A percentile compares a stretch with the other conserved stretches of the same genome.
These are phyloP conservation scores for Cochlearia excelsa DNA, from an alignment of 345 rosid species.

Conservation along the genomic window DNA sequence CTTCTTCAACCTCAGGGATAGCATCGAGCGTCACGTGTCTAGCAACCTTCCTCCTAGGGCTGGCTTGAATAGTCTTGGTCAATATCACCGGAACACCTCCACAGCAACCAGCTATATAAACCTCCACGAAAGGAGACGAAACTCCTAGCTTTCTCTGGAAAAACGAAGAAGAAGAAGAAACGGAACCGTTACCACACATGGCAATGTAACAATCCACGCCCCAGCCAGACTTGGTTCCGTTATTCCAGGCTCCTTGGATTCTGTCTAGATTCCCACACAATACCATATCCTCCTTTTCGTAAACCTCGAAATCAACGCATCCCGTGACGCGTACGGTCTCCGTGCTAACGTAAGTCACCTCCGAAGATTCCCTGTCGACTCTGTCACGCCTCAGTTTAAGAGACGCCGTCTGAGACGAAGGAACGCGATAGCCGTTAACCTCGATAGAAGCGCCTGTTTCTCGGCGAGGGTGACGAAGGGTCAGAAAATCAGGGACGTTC, in stretches of 20 bases:
- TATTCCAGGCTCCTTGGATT: constrained; percentile 60
- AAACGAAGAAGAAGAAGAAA: constrained; percentile 56
- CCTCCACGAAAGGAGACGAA: constrained; percentile 73
- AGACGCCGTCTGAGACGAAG: constrained; percentile 56
- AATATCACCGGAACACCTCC: constrained; percentile 81
- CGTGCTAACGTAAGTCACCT: constrained; percentile 85
- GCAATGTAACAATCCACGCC: constrained; percentile 72
- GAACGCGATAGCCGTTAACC: constrained; percentile 68
- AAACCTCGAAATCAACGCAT: constrained; percentile 74
- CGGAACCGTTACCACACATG: constrained; percentile 40
- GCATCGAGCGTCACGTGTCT: constrained; percentile 61
- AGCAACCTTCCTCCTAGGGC: constrained; percentile 62
- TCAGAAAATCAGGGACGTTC: constrained; percentile 63
- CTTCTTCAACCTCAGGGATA: constrained; percentile 73
- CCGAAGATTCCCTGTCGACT: constrained; percentile 61
- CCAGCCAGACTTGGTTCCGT: constrained; percentile 63
- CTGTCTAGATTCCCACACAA: constrained; percentile 82
- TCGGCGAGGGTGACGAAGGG: constrained; percentile 65
- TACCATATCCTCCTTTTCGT: constrained; percentile 50
- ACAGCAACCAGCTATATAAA: constrained; percentile 84
- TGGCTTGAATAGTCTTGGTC: constrained; percentile 69
- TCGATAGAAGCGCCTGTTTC: constrained; percentile 75
- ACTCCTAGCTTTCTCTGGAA: constrained; percentile 58
- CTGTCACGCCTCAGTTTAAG: constrained; percentile 73
- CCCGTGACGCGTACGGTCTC: constrained; percentile 77